Evolutionary conservation across 352 stramenopile genomes (phyloP), one percentile per base, ranked within the genome.

Genomic region (Pythium brachiatum): DNA sequence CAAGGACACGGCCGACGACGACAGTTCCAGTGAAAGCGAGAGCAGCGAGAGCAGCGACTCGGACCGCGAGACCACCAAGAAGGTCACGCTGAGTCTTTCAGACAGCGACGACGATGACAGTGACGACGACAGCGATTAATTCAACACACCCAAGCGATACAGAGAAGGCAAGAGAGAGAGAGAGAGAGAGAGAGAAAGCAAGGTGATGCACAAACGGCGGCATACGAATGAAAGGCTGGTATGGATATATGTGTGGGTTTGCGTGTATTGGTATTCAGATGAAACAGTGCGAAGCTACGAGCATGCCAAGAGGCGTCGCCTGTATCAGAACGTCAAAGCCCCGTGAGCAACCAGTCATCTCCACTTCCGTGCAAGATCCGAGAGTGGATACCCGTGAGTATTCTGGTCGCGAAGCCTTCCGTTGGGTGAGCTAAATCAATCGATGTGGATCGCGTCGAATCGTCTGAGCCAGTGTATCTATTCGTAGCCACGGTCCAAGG

Each of bases 51-150:
- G 77, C 52, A 84, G 74, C 53, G 79, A 89, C 41, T 81, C 73
- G 57, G 75, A 81, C 57, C 64, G 68, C 52, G 82, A 92, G 7
- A 75, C 68, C 11, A 52, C 68, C 11, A 75, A 92, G 53, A 85
- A 83, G 39, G 86, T 92, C 52, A 87, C 78, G 31, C 78, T 92
- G 66, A 90, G 80, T 61, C 76, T 92, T 27, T 89, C 79, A 7
- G 75, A 83, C 27, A 79, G 87, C 47, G 76, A 86, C 25, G 81
- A 78, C 39, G 75, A 81, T 44, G 64, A 83, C 46, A 60, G 75
- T 31, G 76, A 78, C 43, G 73, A 66, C 25, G 71, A 89, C 52
- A 86, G 77, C 51, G 73, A 83, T 56, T 86, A 75, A 68, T 5
- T n/a, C 12, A 7, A 26, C 12, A 48, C n/a, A n/a, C n/a, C 5